Evolutionary conservation across 108 stramenopile species (phyloP), one percentile per base, ranked within the genome.

Genomic region (Aurantiochytrium sp.): DNA sequence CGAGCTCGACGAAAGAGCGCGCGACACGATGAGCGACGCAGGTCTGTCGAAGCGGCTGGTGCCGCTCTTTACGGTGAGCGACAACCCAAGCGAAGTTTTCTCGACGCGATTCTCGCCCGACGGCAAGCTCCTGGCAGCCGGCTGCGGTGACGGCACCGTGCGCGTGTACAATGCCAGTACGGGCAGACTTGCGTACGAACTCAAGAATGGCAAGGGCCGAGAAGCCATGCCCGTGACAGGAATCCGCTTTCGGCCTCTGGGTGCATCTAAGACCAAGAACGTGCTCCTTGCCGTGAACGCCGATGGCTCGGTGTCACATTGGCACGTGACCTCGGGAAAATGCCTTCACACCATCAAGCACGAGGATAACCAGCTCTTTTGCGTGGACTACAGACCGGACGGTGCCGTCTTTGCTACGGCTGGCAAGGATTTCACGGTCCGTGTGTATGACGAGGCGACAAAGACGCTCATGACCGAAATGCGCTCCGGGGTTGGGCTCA

Each of bases 261-360:
- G 88, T 14, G 72, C 59, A 0, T 64, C 72, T 47, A 92, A 91
- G 87, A 94, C 94, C 44, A 91, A 92, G 69, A 94, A 95, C 73
- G 94, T 95, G 35, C 90, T 95, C 5, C 88, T 95, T 21, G 89
- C 93, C 29, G 91, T 72, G 14, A 89, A 92, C 72, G 94, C 94
- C 12, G 90, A 35, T 5, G 94, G 94, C 5, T 88, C 57, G 18
- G 92, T 95, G 25, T 91, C 92, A 35, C 94, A 94, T 87, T 95
- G 94, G 94, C 94, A 95, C 88, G 92, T 95, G 91, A 94, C 94
- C 14, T 92, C 93, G 4, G 94, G 94, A n/a, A 94, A 94, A 89
- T 93, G 93, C 72, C 87, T 95, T 28, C 91, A 91, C 91, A 88
- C 92, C 19, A 88, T 93, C 44, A 69, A 87, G 64, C 87, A 90